Evolutionary conservation across 2,329 filamentous ascomycete genomes (phyloP), one percentile per base, ranked within the genome.

Genomic region (Zasmidium citrigriseum): DNA sequence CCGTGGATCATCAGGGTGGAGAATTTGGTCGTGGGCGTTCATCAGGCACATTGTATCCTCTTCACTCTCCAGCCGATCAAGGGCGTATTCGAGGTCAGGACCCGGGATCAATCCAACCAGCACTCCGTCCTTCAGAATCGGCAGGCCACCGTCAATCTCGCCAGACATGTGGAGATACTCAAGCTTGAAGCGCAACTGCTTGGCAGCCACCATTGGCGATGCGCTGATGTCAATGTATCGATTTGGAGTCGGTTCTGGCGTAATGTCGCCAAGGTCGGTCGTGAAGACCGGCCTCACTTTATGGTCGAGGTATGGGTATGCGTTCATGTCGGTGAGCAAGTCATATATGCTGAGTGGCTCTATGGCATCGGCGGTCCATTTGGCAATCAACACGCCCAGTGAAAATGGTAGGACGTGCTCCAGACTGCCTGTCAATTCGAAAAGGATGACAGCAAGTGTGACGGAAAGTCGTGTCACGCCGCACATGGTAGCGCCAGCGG

Each of bases 331-430:
- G 0, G 93, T 98, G 18, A 98, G 81, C 11, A 98, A 84, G 71
- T 98, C 95, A 72, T 97, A 98, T 62, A 99, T 97, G 73, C 91
- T 96, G 54, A 91, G 83, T 16, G 93, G 95, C 74, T 99, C 95
- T 52, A 99, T 85, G 2, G 92, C 93, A 75, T 98, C 95, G 0
- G 95, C 93, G 0, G 92, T 96, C 95, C 95, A 99, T 77, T 99
- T 99, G n/a, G 93, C 88, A 24, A 96, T 92, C 3, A 98, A 81
- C 29, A 99, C 91, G 0, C 91, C 89, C 9, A 99, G 79, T 0
- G 93, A 97, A 73, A 98, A 98, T 0, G 95, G 95, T 11, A 99
- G 79, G 2, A 99, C 95, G 68, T 98, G 96, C 72, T 98, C 91
- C 50, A 98, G 80, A 72, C 91, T 96, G 55, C 95, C 95, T 0